phyloP scores from a whole-genome alignment of 1,139 yeast genomes.

The Geotrichum restrictum region DNA sequence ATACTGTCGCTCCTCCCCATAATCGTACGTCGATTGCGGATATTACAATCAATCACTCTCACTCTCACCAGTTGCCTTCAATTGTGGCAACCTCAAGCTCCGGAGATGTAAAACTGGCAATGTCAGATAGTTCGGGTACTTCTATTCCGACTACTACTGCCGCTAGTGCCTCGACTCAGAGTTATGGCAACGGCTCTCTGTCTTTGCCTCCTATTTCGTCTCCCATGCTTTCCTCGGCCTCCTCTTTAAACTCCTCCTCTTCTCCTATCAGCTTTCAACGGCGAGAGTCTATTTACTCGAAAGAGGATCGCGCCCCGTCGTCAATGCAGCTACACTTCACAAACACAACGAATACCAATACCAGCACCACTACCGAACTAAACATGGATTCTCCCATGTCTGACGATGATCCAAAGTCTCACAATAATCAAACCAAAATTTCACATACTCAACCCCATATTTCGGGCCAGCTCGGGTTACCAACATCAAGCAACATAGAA shows the following conservation, averaged over 20 bases:
- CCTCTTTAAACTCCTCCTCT: not conserved
- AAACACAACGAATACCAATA: not conserved
- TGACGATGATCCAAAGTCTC: not conserved
- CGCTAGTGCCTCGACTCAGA: too few species aligned
- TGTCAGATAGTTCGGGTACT: not conserved
- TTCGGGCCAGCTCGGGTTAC: too few species aligned
- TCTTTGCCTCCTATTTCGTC: constrained; percentile 5
- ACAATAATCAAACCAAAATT: not conserved
- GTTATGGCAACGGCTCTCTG: not conserved
- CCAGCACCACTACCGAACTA: not conserved
- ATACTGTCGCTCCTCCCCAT: not conserved
- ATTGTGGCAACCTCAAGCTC: not conserved
- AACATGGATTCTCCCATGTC: not conserved
- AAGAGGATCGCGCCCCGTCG: not conserved
- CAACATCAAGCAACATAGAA: too few species aligned
- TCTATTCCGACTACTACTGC: too few species aligned
- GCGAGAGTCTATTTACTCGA: not conserved
- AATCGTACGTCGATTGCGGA: constrained; percentile 1
- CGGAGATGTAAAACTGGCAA: not conserved
- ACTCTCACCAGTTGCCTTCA: constrained; percentile 2
- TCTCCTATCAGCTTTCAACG: not conserved
- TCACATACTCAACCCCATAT: not conserved
- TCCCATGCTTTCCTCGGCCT: not conserved
- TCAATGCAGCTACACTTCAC: not conserved
- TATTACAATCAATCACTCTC: not conserved